phyloP scores from a whole-genome alignment of 73 alveolate species.

The Tetrahymena borealis region DNA sequence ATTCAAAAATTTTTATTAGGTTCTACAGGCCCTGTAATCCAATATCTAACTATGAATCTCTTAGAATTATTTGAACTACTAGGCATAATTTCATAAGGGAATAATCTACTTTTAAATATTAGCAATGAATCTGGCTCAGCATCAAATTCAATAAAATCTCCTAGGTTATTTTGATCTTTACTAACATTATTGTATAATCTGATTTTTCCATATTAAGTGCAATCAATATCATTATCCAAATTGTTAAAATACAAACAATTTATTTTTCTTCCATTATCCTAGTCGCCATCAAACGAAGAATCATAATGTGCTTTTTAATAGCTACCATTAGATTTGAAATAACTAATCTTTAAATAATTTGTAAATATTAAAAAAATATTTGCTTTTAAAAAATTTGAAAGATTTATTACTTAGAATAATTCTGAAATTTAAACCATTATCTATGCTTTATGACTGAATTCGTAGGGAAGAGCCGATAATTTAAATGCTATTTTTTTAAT shows the following conservation, averaged over 20 bases:
- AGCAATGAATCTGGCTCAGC: constrained; percentile 4
- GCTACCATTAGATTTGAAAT: constrained; percentile 7
- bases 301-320: constrained; percentile 34
- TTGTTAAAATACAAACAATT: constrained; percentile 1
- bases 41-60: constrained; percentile 24
- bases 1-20: neutral
- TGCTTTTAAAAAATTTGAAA: neutral
- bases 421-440: constrained; percentile 26
- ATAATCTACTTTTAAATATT: constrained; percentile 8
- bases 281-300: constrained; percentile 24
- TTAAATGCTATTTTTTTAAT: neutral
- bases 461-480: constrained; percentile 38
- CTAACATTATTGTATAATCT: neutral
- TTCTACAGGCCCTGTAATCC: constrained; percentile 25
- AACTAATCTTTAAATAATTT: neutral
- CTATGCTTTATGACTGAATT: constrained; percentile 22
- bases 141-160: neutral
- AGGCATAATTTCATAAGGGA: constrained; percentile 9
- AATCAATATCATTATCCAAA: neutral
- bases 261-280: constrained; percentile 30
- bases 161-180: neutral
- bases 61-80: neutral
- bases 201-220: neutral
- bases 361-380: neutral
- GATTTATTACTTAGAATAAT: neutral